Evolutionary conservation across 2,329 filamentous ascomycete genomes (phyloP).

Genomic region (Penicillium fuscoglaucum): DNA sequence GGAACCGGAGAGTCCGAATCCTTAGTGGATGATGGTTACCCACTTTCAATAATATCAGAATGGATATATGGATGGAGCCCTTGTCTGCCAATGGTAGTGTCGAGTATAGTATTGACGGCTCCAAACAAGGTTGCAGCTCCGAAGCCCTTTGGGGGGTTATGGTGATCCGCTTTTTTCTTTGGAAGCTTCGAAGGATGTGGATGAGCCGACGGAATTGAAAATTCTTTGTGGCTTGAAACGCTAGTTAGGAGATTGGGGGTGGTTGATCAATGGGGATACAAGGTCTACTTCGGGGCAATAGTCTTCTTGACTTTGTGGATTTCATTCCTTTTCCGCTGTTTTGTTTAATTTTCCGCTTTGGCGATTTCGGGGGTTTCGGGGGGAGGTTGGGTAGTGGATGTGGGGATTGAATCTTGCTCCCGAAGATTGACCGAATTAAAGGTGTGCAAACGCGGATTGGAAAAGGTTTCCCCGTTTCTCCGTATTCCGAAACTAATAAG

Average conservation of each 20-base stretch:
- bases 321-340: too few relatives aligned
- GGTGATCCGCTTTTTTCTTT: conserved; percentile 13
- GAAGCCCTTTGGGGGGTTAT: conserved; percentile 17
- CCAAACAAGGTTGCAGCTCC: conserved; percentile 22
- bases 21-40: neutral
- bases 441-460: conserved; percentile 1
- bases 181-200: conserved; percentile 1
- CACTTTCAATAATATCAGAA: neutral
- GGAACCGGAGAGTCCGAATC: neutral
- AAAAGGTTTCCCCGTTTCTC: neutral
- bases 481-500: neutral
- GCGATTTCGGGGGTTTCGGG: neutral
- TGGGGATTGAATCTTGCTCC: conserved; percentile 1
- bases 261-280: neutral
- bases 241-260: neutral
- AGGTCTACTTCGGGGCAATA: neutral
- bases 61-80: neutral
- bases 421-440: conserved; percentile 22
- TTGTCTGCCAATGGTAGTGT: neutral
- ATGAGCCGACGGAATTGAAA: neutral
- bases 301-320: too few relatives aligned
- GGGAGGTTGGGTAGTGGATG: conserved; percentile 1
- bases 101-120: neutral
- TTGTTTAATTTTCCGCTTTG: neutral
- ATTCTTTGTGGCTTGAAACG: neutral